phyloP scores from a whole-genome alignment of 371 early-diverging fungal species.

The Chytridium lagenaria region DNA sequence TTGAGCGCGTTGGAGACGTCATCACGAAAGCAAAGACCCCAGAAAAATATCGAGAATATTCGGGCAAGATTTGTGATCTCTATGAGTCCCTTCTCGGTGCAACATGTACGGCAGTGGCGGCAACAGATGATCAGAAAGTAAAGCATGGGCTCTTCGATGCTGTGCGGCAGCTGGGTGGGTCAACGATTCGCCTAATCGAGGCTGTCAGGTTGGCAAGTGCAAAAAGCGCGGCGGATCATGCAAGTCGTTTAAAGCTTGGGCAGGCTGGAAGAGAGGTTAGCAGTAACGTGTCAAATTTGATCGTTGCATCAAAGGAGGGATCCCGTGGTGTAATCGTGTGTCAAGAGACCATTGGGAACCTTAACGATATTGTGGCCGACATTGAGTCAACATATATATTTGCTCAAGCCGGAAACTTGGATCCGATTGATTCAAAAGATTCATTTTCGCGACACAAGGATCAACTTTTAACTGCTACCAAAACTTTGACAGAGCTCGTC shows the following conservation, averaged over 20 bases:
- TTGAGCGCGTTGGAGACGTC: constrained; percentile 43
- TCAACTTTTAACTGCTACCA: constrained; percentile 42
- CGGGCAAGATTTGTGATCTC: constrained; percentile 32
- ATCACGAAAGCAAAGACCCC: constrained; percentile 46
- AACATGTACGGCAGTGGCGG: constrained; percentile 34
- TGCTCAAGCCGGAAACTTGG: constrained; percentile 57
- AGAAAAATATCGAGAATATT: constrained; percentile 38
- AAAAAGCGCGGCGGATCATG: constrained; percentile 43
- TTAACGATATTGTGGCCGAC: constrained; percentile 46
- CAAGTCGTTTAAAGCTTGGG: constrained; percentile 42
- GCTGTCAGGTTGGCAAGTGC: constrained; percentile 45
- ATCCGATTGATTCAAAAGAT: constrained; percentile 49
- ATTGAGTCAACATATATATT: constrained; percentile 54
- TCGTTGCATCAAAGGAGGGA: constrained; percentile 49
- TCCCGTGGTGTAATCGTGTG: constrained; percentile 46
- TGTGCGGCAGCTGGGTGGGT: constrained; percentile 47
- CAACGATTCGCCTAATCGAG: constrained; percentile 46
- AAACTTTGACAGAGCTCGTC: constrained; percentile 45
- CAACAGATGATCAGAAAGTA: constrained; percentile 43
- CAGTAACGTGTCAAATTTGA: constrained; percentile 36
- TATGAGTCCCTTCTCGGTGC: constrained; percentile 37
- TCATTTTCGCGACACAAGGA: constrained; percentile 52
- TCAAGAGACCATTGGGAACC: constrained; percentile 32
- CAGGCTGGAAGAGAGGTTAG: constrained; percentile 53
- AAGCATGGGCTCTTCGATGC: constrained; percentile 38